These are phyloP conservation scores for Blastobotrys muscicola DNA, from an alignment of 805 yeast species.

Conservation along the genomic window DNA sequence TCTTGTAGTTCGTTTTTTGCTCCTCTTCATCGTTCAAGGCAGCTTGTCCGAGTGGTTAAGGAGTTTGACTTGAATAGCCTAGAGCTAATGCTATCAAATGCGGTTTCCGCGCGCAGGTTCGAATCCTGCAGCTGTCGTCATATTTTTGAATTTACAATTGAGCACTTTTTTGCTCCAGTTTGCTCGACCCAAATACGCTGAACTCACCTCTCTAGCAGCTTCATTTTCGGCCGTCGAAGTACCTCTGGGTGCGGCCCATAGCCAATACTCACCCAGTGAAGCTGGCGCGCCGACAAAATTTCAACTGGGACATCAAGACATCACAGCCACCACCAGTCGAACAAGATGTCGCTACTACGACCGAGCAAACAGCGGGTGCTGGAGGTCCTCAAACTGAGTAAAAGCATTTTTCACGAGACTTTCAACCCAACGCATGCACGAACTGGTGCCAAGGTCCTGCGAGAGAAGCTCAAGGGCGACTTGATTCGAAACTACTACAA, in stretches of 20 bases:
- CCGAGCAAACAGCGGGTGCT: constrained; percentile 19
- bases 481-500: constrained; percentile 25
- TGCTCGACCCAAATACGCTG: too few species aligned
- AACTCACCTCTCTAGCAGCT: too few species aligned
- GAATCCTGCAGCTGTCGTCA: constrained; percentile 34
- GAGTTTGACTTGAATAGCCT: constrained; percentile 33
- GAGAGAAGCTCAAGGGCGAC: constrained; percentile 26
- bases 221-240: too few species aligned
- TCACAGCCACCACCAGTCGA: background rate
- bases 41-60: constrained; percentile 37
- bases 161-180: too few species aligned
- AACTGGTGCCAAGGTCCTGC: constrained; percentile 27
- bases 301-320: background rate
- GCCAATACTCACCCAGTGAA: too few species aligned
- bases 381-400: constrained; percentile 21
- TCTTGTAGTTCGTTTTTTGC: too few species aligned
- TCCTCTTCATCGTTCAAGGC: constrained; percentile 13
- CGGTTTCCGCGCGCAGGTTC: constrained; percentile 35
- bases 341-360: background rate
- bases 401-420: constrained; percentile 24
- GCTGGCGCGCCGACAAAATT: background rate
- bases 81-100: constrained; percentile 25
- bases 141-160: constrained; percentile 7
- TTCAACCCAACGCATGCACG: constrained; percentile 26
- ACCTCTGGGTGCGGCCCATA: too few species aligned